Evolutionary conservation across 2,329 filamentous ascomycete species (phyloP).

Genomic region (Calonectria pseudoturangicola): DNA sequence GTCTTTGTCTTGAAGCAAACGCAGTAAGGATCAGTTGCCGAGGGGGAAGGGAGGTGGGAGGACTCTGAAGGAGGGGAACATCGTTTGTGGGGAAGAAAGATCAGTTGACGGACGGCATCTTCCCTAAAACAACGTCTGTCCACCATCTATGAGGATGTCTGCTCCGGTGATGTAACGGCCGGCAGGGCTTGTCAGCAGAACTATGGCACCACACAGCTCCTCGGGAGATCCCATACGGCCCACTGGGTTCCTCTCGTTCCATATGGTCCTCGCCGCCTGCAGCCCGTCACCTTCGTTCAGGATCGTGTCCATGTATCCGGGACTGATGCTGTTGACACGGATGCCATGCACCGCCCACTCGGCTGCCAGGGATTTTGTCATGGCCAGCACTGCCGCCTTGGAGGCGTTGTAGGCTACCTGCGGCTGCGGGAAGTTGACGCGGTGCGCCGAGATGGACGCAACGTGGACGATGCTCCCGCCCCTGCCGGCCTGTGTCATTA

Average conservation of each 20-base stretch:
- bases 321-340: constrained; percentile 11
- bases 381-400: constrained; percentile 8
- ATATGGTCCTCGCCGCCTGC: constrained; percentile 1
- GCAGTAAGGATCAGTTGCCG: neutral
- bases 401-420: constrained; percentile 75
- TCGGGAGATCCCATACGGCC: constrained; percentile 3
- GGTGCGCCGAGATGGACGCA: constrained; percentile 79
- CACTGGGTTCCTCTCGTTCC: neutral
- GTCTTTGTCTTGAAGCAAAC: neutral
- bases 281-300: neutral
- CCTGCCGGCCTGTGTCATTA: constrained; percentile 63
- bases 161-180: neutral
- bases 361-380: constrained; percentile 8
- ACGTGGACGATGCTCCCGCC: constrained; percentile 80
- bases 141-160: neutral
- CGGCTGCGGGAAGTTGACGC: constrained; percentile 82
- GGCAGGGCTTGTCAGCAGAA: neutral
- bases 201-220: neutral
- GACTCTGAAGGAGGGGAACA: neutral
- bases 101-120: neutral
- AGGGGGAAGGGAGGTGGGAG: neutral
- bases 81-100: neutral
- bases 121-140: constrained; percentile 1
- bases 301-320: constrained; percentile 2
- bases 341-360: constrained; percentile 11